Base-by-base conservation (phyloP, 805 yeast genomes). In the Geotrichum ghanense region DNA sequence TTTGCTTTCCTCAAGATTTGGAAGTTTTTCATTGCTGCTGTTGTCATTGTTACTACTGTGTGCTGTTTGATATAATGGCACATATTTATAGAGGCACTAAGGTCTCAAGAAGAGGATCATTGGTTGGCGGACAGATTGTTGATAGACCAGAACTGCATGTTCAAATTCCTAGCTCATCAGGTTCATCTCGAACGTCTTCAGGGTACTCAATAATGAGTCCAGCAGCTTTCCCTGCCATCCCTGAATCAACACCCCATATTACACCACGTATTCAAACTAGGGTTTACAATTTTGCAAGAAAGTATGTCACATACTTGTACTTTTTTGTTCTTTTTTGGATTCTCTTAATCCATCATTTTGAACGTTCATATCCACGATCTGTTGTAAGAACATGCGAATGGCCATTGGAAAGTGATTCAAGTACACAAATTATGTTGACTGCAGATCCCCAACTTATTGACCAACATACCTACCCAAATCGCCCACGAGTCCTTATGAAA, bases 401-500 rank as follows among this genome's bases (percentile, higher is more conserved):
- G 95, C 56, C 34, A 16, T 19, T 3, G 3, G 42, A 24, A 5
- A 31, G 42, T 21, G 46, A 41, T n/a, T 27, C 39, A 2, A 41
- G 53, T 10, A 27, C 56, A 7, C 52, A 55, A 12, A 68, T 83
- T 23, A 75, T 75, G 1, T 51, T 92, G 10, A 71, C 86, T 25
- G 97, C 97, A 0, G 99, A 92, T 59, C 98, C 98, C 0, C 99
- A 92, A 61, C 72, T 92, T 39, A 82, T 92, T 56, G 99, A 92
- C 58, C 82, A 72, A 22, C 77, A 83, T 62, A 83, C 97, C 0
- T 92, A 92, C 60, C 95, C 95, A 0, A 79, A 75, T 2, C 67
- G 88, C 54, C 77, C 81, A 16, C 51, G 66, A 40, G 22, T 68
- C 2, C 60, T 76, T 21, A 73, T 74, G 59, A 71, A 67, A 53